Base-by-base conservation (phyloP, 148 eudicot genomes). In the Heliosperma pusillum region DNA sequence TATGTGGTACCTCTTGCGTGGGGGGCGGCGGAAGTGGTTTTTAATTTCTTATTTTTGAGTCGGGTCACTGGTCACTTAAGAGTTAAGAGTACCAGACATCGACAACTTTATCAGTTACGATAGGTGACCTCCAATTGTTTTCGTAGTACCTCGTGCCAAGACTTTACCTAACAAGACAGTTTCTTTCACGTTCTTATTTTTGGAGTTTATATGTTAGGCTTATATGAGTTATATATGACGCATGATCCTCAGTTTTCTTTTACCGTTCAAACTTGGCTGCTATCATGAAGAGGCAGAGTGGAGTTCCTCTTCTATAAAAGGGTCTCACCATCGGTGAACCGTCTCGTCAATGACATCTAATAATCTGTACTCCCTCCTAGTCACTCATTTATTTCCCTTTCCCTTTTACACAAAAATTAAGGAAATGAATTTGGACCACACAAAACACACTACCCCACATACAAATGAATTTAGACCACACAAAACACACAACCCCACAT, bases 211-310 rank as follows among this genome's bases (percentile, higher is more conserved):
- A 56, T 69, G 69, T 62, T 66, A 0, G 22, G 10, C 52, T 9
- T 68, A 58, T 61, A 55, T 0, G 22, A 9, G 36, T 9, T 21
- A 20, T n/a, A n/a, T n/a, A n/a, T 63, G 67, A 63, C 20, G 19
- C 16, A 27, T 27, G 0, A 7, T n/a, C 21, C 1, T 33, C 10
- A 67, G 40, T 22, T 27, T 47, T 68, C 12, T 17, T 26, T 45
- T 27, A 61, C 26, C 53, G 60, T 33, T 78, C 80, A 52, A 63
- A 60, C 52, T 78, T 72, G 71, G 71, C 80, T 64, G 40, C 71
- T 33, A 20, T 63, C 24, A 13, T 19, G 50, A 56, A 24, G 29
- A 63, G 25, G 53, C 40, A 47, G 2, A 10, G 53, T 47, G 53
- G 53, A 47, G 53, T 10, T 50, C 13, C 55, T 50, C 55, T 10